Base-by-base conservation (phyloP, 2,329 filamentous ascomycete genomes). In the Davidsoniella eucalypti region DNA sequence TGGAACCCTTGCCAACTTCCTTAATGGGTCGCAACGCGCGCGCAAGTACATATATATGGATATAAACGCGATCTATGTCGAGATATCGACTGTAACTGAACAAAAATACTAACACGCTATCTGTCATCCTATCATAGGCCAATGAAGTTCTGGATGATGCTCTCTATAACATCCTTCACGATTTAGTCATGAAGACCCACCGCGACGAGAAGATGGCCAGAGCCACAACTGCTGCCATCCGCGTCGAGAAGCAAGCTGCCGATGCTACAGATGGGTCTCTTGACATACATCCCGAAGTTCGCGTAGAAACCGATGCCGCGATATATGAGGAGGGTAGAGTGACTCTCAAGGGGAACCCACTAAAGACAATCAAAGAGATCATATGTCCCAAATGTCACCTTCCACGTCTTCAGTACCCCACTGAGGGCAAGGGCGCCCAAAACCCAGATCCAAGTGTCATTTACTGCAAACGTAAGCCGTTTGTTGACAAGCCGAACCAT, bases 381-480 rank as follows among this genome's bases (percentile, higher is more conserved):
- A 70, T 81, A 54, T 90, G 84, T 63, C 75, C 78, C 50, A 76
- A 78, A 61, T 88, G 84, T 65, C 80, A 82, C 60, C 74, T 87
- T 36, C 84, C 84, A 16, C 76, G 82, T 55, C 69, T 87, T 48
- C 73, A 86, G 56, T 71, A 86, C 59, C 84, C 84, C 16, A 82
- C 78, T 57, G 79, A 82, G 58, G 81, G 81, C 57, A 80, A 76
- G 58, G 80, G 81, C 43, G 72, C 79, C 10, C 67, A 67, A 58
- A 78, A 77, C 59, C 79, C 79, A 41, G 76, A 82, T 52, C 82
- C 82, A 0, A 69, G 72, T 55, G 47, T 80, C 56, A 76, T 81
- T 56, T 88, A 87, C 69, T 90, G 84, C 72, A 85, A 84, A 64
- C 79, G 80, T 56, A 78, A 82, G 54, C 83, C 84, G 0, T 88